Percentiles rank a stretch among this genome's conserved stretches.
These are phyloP conservation scores for Dichomitus squalens DNA, from an alignment of 1,284 basidiomycete species.

Conservation along the genomic window DNA sequence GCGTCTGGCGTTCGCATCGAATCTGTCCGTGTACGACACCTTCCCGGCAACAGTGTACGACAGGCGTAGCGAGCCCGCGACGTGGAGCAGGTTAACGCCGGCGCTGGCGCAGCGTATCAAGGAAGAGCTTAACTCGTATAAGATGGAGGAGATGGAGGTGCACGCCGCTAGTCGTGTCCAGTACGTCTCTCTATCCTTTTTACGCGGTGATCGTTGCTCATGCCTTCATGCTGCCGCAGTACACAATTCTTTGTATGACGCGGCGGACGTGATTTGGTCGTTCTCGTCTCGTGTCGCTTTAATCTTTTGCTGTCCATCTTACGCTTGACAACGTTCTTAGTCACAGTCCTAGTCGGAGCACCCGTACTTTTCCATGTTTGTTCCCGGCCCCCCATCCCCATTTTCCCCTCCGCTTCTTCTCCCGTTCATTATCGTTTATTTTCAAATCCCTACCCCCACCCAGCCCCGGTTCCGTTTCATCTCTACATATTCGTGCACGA, in stretches of 20 bases:
- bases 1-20: slow-evolving; percentile 85
- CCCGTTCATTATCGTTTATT: slow-evolving; percentile 14
- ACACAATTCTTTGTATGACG: slow-evolving; percentile 62
- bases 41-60: slow-evolving; percentile 93
- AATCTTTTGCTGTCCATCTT: slow-evolving; percentile 24
- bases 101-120: slow-evolving; percentile 94
- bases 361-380: slow-evolving; percentile 15
- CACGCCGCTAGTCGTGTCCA: slow-evolving; percentile 87
- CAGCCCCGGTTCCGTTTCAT: slow-evolving; percentile 17
- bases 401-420: slow-evolving; percentile 6
- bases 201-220: slow-evolving; percentile 1
- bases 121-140: slow-evolving; percentile 94
- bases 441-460: slow-evolving; percentile 5
- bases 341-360: slow-evolving; percentile 24
- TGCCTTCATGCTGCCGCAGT: slow-evolving; percentile 28
- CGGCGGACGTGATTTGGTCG: slow-evolving; percentile 17
- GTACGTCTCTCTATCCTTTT: slow-evolving; percentile 48
- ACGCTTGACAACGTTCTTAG: slow-evolving; percentile 26
- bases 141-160: slow-evolving; percentile 99
- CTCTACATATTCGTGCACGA: slow-evolving; percentile 28
- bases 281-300: slow-evolving; percentile 22
- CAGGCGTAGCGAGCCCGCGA: slow-evolving; percentile 92
- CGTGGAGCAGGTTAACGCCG: slow-evolving; percentile 95
- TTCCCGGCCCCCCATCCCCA: slow-evolving; percentile 8
- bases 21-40: slow-evolving; percentile 93